Base-by-base conservation (phyloP, 2,329 filamentous ascomycete species). In the Colletotrichum paranaense region DNA sequence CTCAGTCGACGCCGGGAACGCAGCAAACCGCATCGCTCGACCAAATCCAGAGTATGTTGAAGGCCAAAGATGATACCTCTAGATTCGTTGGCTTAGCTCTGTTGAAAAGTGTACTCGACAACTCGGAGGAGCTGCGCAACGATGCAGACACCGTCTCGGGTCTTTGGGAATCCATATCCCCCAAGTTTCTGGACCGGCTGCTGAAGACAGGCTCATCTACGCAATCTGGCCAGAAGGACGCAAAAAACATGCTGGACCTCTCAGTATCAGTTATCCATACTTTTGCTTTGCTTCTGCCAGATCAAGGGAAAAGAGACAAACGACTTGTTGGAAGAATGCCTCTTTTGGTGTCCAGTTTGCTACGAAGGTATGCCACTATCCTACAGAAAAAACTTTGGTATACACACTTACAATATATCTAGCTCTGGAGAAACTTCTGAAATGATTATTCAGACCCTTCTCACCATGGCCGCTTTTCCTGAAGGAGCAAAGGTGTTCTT, bases 21-120 rank as follows among this genome's bases (percentile, higher is more conserved):
- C 70, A 68, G 35, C 62, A 56, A 56, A 62, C 62, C 35, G 67
- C 49, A 79, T 78, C 67, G 67, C 83, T 90, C 64, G 81, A 86
- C 63, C 88, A 88, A 76, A 87, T 92, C 66, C 84, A 89, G 75
- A 77, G 83, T 1, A 85, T 93, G 3, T 85, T 94, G 42, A 83
- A 84, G 67, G 81, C 88, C 67, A 91, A 90, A 73, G 88, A 93
- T 78, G 92, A 94, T 78, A 93, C 92, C 0, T 89, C 90, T 24
- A 88, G 90, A 77, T 93, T 94, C 76, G 91, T 93, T 52, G 92
- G 91, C 8, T 84, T 94, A 26, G 90, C 91, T 1, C 85, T 93
- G 26, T 85, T 93, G 63, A 92, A 91, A 77, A 89, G 90, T n/a
- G 82, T 92, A 14, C 85, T 94, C 38, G 91, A 93, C 80, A 91